Evolutionary conservation across 2,329 filamentous ascomycete genomes (phyloP).

Genomic region (Colletotrichum sidae): DNA sequence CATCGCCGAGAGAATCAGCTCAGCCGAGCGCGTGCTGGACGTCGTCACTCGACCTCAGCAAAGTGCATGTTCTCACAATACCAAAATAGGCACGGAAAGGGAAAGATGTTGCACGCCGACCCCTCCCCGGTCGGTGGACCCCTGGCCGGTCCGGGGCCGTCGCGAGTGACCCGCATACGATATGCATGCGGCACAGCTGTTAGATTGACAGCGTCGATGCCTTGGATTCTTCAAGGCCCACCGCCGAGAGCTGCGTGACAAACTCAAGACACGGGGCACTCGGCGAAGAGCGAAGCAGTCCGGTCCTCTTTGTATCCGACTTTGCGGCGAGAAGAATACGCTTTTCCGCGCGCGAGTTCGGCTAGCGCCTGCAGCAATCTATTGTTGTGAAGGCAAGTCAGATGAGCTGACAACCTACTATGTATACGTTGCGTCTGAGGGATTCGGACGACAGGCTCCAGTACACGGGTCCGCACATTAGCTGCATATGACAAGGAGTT

Average conservation of each 20-base stretch:
- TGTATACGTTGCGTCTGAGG: background rate
- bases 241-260: background rate
- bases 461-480: background rate
- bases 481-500: too few species aligned
- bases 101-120: background rate
- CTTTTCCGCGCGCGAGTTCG: too few species aligned
- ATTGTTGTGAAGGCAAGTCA: background rate
- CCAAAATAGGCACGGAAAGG: too few species aligned
- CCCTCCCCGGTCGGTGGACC: constrained; percentile 14
- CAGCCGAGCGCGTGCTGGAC: too few species aligned
- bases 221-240: constrained; percentile 19
- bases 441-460: background rate
- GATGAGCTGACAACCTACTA: background rate
- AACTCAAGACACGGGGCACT: too few species aligned
- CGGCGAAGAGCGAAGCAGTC: background rate
- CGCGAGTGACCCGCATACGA: constrained; percentile 24
- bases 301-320: background rate
- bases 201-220: constrained; percentile 15
- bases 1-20: too few species aligned
- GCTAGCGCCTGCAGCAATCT: too few species aligned
- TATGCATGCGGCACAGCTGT: constrained; percentile 26
- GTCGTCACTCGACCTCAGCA: too few species aligned
- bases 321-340: constrained; percentile 7
- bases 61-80: too few species aligned
- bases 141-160: constrained; percentile 11